Conservation (phyloP, 345 rosid genomes). For the Bruguiera parviflora region DNA sequence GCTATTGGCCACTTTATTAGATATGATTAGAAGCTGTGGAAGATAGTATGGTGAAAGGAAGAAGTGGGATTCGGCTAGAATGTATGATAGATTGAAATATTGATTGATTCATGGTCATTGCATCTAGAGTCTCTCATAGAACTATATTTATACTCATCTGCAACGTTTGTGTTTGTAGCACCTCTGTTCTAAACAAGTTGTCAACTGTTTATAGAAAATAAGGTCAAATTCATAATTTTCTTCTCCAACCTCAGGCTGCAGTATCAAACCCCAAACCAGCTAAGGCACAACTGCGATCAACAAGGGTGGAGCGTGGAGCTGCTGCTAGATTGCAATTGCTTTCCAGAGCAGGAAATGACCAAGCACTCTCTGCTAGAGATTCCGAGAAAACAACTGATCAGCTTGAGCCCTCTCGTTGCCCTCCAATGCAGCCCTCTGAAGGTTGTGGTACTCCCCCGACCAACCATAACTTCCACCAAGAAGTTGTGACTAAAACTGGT, state of each 20-base stretch:
- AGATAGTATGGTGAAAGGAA: no score
- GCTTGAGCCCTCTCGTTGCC: slow-evolving; percentile 15
- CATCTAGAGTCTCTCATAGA: no score
- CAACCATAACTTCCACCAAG: slow-evolving; percentile 7
- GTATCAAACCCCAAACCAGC: slow-evolving; percentile 25
- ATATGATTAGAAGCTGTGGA: no score
- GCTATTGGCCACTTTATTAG: no score
- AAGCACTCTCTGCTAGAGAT: slow-evolving; percentile 12
- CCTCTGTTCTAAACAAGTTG: background rate
- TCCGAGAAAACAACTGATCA: slow-evolving; percentile 1
- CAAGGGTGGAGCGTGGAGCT: slow-evolving; percentile 26
- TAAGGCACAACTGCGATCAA: slow-evolving; percentile 20
- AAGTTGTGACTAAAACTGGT: slow-evolving; percentile 16
- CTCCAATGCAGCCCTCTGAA: slow-evolving; percentile 20
- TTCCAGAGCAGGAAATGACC: slow-evolving; percentile 27
- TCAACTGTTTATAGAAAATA: background rate
- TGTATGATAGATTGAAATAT: no score
- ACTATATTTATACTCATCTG: no score
- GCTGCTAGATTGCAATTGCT: slow-evolving; percentile 20
- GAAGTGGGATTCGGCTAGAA: no score
- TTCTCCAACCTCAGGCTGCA: slow-evolving; percentile 25
- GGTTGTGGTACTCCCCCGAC: slow-evolving; percentile 16
- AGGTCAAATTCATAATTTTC: background rate
- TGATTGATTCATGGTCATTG: no score
- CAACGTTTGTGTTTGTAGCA: background rate